Evolutionary conservation across 2,329 filamentous ascomycete genomes (phyloP).

Genomic region (Exutisphaerella laricina): DNA sequence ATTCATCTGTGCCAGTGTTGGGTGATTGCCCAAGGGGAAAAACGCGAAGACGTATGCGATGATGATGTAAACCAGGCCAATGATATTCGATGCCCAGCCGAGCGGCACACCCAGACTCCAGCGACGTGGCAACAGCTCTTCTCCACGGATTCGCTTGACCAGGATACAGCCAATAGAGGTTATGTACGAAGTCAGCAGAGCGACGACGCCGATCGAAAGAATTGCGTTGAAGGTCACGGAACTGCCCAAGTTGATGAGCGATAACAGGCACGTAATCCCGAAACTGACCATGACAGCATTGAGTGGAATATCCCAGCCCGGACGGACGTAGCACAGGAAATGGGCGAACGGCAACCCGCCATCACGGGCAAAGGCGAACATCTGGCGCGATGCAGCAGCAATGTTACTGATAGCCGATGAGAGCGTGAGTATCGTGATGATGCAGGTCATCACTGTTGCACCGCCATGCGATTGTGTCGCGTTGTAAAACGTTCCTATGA

Average conservation of each 20-base stretch:
- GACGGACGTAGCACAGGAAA: constrained; percentile 22
- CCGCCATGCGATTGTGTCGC: constrained; percentile 33
- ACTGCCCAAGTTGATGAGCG: constrained; percentile 31
- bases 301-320: constrained; percentile 24
- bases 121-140: constrained; percentile 22
- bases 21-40: constrained; percentile 24
- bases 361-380: constrained; percentile 42
- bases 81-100: constrained; percentile 20
- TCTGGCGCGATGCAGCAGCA: constrained; percentile 39
- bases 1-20: constrained; percentile 24
- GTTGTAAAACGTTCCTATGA: constrained; percentile 35
- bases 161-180: constrained; percentile 26
- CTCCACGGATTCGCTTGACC: constrained; percentile 23
- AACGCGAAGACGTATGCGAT: constrained; percentile 24
- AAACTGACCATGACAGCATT: constrained; percentile 26
- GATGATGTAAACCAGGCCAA: constrained; percentile 21
- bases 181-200: constrained; percentile 30
- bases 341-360: constrained; percentile 37
- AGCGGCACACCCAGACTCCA: constrained; percentile 24
- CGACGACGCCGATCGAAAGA: constrained; percentile 34
- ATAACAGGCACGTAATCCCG: constrained; percentile 21
- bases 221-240: constrained; percentile 41
- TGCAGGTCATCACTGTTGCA: constrained; percentile 30
- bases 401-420: constrained; percentile 36
- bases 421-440: constrained; percentile 38